These are phyloP conservation scores for Geosiphon pyriformis DNA, from an alignment of 192 early-diverging fungal species.

Conservation along the genomic window DNA sequence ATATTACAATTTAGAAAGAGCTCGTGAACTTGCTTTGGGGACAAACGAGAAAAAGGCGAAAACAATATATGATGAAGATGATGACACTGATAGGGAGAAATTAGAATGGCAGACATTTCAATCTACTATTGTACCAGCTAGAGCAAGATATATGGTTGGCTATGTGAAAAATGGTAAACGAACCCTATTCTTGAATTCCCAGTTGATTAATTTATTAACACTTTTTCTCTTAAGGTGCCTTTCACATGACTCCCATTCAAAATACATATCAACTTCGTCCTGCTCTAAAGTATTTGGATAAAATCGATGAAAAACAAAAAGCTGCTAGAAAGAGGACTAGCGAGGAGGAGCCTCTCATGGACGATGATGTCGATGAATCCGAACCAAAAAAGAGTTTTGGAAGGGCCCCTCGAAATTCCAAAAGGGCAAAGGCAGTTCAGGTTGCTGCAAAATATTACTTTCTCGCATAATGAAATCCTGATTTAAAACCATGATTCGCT, in stretches of 20 bases:
- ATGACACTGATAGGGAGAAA: conserved; percentile 51
- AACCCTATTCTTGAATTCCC: neutral
- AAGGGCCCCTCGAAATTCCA: no score
- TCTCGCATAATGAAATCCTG: neutral
- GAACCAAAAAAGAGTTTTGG: conserved; percentile 13
- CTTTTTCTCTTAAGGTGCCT: conserved; percentile 48
- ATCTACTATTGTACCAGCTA: conserved; percentile 70
- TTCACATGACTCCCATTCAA: conserved; percentile 80
- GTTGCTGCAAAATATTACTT: neutral
- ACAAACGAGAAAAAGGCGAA: conserved; percentile 66
- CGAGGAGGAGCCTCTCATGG: conserved; percentile 62
- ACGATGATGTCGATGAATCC: conserved; percentile 31
- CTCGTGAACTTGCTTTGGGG: conserved; percentile 70
- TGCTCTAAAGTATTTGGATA: conserved; percentile 84
- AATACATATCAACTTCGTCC: conserved; percentile 80
- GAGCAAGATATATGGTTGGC: conserved; percentile 81
- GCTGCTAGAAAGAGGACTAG: conserved; percentile 60
- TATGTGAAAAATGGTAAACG: conserved; percentile 61
- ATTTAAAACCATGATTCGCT: neutral
- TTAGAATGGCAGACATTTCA: conserved; percentile 79
- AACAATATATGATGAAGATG: conserved; percentile 50
- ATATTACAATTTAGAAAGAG: conserved; percentile 74
- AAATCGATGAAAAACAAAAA: conserved; percentile 78
- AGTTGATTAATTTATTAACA: neutral
- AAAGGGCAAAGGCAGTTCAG: neutral